Percentiles rank a stretch among this genome's conserved stretches.
phyloP scores from a whole-genome alignment of 2,329 filamentous ascomycete genomes.

The Penicillium crustosum region DNA sequence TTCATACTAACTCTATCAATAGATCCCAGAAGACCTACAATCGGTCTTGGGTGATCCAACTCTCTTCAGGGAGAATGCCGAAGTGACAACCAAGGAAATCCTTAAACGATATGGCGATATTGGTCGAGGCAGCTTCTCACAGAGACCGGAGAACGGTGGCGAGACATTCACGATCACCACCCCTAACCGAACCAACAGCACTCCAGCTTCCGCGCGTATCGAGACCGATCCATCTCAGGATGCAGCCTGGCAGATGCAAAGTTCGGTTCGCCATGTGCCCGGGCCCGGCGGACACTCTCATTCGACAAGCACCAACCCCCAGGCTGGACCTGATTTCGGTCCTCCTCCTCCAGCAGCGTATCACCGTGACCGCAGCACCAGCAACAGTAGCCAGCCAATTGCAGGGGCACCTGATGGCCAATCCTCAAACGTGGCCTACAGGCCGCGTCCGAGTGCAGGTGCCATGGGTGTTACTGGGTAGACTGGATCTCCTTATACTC shows the following conservation, averaged over 20 bases:
- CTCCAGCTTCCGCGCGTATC: constrained; percentile 61
- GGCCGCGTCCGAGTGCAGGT: constrained; percentile 38
- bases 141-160: constrained; percentile 54
- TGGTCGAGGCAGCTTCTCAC: constrained; percentile 61
- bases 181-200: constrained; percentile 41
- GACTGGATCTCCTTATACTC: constrained; percentile 14
- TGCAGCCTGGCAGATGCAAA: constrained; percentile 75
- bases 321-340: constrained; percentile 28
- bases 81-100: constrained; percentile 96
- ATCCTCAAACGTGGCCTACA: constrained; percentile 37
- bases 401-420: constrained; percentile 31
- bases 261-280: constrained; percentile 73
- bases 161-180: constrained; percentile 51
- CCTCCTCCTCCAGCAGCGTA: constrained; percentile 28
- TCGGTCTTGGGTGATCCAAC: constrained; percentile 79
- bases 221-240: constrained; percentile 80
- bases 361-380: constrained; percentile 38
- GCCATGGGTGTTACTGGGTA: constrained; percentile 43
- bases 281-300: constrained; percentile 43
- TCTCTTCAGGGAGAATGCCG: constrained; percentile 76
- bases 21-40: constrained; percentile 93
- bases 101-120: constrained; percentile 89
- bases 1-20: constrained; percentile 1
- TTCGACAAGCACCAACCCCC: constrained; percentile 27
- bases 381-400: constrained; percentile 35